Evolutionary conservation across 257 asterid genomes (phyloP).

Genomic region (Parsonsia alboflavescens): DNA sequence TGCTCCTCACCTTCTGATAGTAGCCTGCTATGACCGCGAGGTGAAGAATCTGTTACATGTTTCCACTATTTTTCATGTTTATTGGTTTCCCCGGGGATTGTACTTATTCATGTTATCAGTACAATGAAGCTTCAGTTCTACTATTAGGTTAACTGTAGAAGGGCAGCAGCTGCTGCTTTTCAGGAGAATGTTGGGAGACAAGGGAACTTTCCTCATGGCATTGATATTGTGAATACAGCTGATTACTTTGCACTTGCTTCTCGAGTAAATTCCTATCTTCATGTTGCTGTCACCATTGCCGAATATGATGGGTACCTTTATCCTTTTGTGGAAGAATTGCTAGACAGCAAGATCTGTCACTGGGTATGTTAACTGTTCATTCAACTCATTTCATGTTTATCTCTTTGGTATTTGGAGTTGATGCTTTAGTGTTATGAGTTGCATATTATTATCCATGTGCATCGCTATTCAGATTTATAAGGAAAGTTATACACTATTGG

Average conservation of each 20-base stretch:
- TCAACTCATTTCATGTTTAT: not conserved
- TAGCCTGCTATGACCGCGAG: slow-evolving; percentile 99
- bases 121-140: slow-evolving; percentile 29
- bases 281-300: slow-evolving; percentile 78
- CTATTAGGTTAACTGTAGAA: slow-evolving; percentile 92
- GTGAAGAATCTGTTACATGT: slow-evolving; percentile 30
- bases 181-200: slow-evolving; percentile 99
- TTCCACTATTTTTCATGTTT: slow-evolving; percentile 1
- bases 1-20: slow-evolving; percentile 84
- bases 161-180: slow-evolving; percentile 99
- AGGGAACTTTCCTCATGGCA: slow-evolving; percentile 85
- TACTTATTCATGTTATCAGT: slow-evolving; percentile 17
- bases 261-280: slow-evolving; percentile 78
- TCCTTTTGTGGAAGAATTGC: slow-evolving; percentile 76
- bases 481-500: not conserved
- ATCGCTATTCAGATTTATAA: not conserved
- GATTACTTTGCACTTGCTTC: slow-evolving; percentile 98
- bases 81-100: not conserved
- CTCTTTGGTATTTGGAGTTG: not conserved
- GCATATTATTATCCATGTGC: not conserved
- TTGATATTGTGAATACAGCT: slow-evolving; percentile 84
- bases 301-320: slow-evolving; percentile 79
- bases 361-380: slow-evolving; percentile 57
- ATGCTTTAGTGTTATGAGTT: not conserved
- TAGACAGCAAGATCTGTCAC: slow-evolving; percentile 78